Percentiles rank a stretch among this genome's conserved stretches.
phyloP scores from a whole-genome alignment of 345 rosid species.

The Sisymbrium altissimum region DNA sequence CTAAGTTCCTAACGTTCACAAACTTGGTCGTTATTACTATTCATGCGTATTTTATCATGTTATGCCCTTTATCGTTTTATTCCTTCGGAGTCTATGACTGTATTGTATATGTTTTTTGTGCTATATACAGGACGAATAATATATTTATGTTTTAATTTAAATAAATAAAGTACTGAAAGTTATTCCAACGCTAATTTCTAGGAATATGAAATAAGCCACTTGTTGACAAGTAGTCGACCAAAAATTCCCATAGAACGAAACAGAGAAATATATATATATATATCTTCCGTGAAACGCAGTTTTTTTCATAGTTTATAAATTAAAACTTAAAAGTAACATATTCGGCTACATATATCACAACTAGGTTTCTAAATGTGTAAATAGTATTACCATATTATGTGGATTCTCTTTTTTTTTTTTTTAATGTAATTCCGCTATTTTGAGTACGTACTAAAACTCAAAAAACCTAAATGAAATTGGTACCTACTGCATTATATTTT shows the following conservation, averaged over 20 bases:
- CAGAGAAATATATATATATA: not conserved
- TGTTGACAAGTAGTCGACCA: conserved; percentile 6
- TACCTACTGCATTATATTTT: not conserved
- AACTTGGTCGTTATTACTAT: not conserved
- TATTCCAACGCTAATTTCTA: conserved; percentile 23
- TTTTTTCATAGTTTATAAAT: not conserved
- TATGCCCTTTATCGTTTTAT: not conserved
- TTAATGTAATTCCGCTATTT: not conserved
- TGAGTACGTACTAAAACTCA: not conserved
- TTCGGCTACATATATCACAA: not conserved
- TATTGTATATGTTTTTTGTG: not conserved
- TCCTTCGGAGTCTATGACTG: not conserved
- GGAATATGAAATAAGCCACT: conserved; percentile 19
- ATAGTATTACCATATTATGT: no score
- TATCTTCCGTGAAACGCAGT: not conserved
- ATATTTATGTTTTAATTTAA: not conserved
- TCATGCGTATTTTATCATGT: not conserved
- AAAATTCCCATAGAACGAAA: not conserved
- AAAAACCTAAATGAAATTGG: not conserved
- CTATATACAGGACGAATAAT: not conserved
- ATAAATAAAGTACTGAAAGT: not conserved
- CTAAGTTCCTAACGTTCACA: conserved; percentile 1
- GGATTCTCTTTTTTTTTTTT: no score
- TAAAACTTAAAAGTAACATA: not conserved
- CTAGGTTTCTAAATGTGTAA: no score